Evolutionary conservation across 306 rosid species (phyloP).

Genomic region (Echinosophora koreensis): DNA sequence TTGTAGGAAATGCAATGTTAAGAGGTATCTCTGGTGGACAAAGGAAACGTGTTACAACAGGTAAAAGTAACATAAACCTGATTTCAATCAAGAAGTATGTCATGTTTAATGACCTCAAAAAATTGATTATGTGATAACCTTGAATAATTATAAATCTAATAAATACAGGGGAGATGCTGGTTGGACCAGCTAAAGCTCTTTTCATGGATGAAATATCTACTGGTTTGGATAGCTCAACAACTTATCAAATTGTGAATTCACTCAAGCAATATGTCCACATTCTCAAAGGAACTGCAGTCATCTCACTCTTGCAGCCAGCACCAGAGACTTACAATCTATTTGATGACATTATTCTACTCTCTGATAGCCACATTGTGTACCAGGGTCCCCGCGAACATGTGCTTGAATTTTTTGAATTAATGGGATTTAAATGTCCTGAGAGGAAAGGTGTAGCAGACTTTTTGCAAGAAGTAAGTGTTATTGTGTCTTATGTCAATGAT

Average conservation of each 20-base stretch:
- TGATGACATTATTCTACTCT: constrained; percentile 69
- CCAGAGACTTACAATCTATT: constrained; percentile 76
- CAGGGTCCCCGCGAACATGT: constrained; percentile 66
- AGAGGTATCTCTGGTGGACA: constrained; percentile 80
- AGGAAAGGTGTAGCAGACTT: constrained; percentile 74
- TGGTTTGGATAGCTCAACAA: constrained; percentile 77
- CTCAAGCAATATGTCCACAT: constrained; percentile 64
- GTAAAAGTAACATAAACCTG: constrained; percentile 47
- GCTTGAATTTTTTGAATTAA: constrained; percentile 57
- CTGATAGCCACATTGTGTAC: constrained; percentile 69
- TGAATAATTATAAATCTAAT: constrained; percentile 20
- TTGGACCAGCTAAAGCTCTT: constrained; percentile 67
- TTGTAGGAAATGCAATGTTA: constrained; percentile 64
- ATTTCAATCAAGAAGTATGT: not conserved
- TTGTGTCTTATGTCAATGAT: constrained; percentile 6
- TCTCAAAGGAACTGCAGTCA: constrained; percentile 61
- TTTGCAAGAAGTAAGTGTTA: constrained; percentile 64
- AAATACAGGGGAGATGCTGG: constrained; percentile 68
- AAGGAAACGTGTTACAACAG: constrained; percentile 74
- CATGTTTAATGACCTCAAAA: constrained; percentile 17
- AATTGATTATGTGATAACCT: constrained; percentile 23
- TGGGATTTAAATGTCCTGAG: constrained; percentile 68
- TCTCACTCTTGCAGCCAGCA: constrained; percentile 73
- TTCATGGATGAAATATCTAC: constrained; percentile 79
- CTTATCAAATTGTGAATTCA: constrained; percentile 67